These are phyloP conservation scores for Fagopyrum tataricum DNA, from an alignment of 148 eudicot genomes.

Conservation along the genomic window DNA sequence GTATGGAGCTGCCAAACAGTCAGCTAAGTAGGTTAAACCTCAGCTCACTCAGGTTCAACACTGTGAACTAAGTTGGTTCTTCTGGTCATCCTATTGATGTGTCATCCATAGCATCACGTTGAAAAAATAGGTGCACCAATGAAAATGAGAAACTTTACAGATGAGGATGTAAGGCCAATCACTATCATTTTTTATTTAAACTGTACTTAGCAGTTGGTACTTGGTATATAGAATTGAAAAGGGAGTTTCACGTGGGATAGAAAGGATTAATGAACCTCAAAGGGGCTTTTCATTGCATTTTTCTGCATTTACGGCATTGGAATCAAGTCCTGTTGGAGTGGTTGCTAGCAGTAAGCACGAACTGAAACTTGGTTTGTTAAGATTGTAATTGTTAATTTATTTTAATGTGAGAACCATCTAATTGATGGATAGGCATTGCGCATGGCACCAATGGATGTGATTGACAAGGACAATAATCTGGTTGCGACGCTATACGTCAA, in stretches of 20 bases:
- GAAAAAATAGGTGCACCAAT: background rate
- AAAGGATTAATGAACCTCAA: background rate
- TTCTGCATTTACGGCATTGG: background rate
- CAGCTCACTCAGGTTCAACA: background rate
- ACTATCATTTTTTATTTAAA: background rate
- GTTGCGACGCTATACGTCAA: slow-evolving; percentile 65
- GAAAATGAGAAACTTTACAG: background rate
- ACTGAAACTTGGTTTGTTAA: background rate
- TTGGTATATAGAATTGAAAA: background rate
- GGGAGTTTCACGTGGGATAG: background rate
- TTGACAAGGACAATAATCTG: slow-evolving; percentile 50
- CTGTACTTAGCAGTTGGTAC: background rate
- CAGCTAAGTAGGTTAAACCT: background rate
- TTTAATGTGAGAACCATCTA: background rate
- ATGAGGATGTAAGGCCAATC: background rate
- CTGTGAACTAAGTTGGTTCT: background rate
- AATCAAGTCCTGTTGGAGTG: background rate
- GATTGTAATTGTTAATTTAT: background rate
- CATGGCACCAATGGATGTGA: slow-evolving; percentile 59
- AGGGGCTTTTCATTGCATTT: background rate
- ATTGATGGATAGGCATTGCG: slow-evolving; percentile 63
- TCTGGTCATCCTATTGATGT: background rate
- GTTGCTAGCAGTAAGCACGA: background rate
- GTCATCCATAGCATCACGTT: background rate
- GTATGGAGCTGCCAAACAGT: background rate